phyloP scores from a whole-genome alignment of 345 rosid species.

The Iberis pinnata region DNA sequence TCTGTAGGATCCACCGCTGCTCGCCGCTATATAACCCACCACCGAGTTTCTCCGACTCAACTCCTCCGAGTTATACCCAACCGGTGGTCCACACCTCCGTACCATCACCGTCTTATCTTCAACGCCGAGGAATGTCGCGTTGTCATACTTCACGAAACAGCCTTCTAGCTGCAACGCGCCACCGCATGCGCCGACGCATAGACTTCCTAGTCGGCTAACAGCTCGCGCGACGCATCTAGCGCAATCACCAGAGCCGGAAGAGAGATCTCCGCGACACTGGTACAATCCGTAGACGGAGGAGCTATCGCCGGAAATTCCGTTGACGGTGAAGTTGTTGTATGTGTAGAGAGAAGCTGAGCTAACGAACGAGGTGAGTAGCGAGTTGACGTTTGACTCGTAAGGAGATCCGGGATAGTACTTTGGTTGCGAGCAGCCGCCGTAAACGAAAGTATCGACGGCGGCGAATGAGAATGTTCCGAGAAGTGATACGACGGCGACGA shows the following conservation, averaged over 20 bases:
- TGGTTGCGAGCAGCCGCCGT: constrained; percentile 72
- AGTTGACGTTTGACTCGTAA: constrained; percentile 64
- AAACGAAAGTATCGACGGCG: constrained; percentile 53
- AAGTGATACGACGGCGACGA: constrained; percentile 16
- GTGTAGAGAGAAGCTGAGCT: constrained; percentile 63
- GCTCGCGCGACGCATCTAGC: constrained; percentile 63
- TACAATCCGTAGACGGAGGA: constrained; percentile 51
- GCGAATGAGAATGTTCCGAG: constrained; percentile 35
- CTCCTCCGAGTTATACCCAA: constrained; percentile 43
- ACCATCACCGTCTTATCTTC: constrained; percentile 42
- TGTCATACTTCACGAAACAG: constrained; percentile 53
- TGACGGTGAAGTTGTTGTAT: constrained; percentile 61
- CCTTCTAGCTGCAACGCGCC: constrained; percentile 74
- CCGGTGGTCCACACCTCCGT: constrained; percentile 53
- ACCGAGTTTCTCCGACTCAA: constrained; percentile 49
- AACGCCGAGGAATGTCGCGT: constrained; percentile 56
- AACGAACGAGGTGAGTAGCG: constrained; percentile 76
- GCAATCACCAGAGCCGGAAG: constrained; percentile 37
- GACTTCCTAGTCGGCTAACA: constrained; percentile 52
- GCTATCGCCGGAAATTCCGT: constrained; percentile 24
- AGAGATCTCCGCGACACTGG: constrained; percentile 92
- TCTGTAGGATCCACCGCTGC: constrained; percentile 41
- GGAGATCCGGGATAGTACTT: constrained; percentile 50
- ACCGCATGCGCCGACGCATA: constrained; percentile 53
- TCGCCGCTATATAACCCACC: constrained; percentile 40